phyloP scores from a whole-genome alignment of 257 asterid genomes.

The Solanum virginianum region DNA sequence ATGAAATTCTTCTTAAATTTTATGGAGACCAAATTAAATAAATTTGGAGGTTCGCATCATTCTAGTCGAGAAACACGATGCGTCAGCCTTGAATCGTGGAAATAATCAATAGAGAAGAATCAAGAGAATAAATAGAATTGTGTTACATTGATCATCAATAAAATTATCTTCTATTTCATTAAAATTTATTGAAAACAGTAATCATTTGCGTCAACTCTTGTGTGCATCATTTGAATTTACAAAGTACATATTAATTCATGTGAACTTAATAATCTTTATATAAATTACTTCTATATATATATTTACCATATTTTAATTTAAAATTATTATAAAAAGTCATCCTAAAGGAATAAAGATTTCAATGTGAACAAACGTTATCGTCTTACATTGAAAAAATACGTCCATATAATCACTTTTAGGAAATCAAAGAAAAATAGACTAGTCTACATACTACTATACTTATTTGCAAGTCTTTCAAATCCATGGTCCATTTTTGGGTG shows the following conservation, averaged over 20 bases:
- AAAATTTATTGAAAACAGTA: too few relatives aligned
- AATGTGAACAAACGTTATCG: not conserved
- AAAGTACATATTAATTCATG: not conserved
- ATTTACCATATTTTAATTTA: not conserved
- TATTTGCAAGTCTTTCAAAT: not conserved
- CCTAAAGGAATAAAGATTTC: not conserved
- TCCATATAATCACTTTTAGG: not conserved
- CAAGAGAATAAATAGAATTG: too few relatives aligned
- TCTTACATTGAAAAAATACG: not conserved
- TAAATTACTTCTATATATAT: too few relatives aligned
- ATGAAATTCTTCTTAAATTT: too few relatives aligned
- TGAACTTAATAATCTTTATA: not conserved
- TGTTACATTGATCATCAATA: too few relatives aligned
- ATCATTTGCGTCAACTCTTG: not conserved
- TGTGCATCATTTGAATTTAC: not conserved
- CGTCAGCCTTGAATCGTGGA: too few relatives aligned
- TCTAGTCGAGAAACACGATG: too few relatives aligned
- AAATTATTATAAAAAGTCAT: not conserved
- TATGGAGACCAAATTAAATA: too few relatives aligned
- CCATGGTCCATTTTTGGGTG: not conserved
- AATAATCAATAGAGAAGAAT: too few relatives aligned
- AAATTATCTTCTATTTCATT: too few relatives aligned
- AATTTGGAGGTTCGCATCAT: too few relatives aligned
- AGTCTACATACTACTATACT: not conserved
- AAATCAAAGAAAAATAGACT: not conserved